Conservation (phyloP, 208 protist species). For the Wallacemonas collosoma region DNA sequence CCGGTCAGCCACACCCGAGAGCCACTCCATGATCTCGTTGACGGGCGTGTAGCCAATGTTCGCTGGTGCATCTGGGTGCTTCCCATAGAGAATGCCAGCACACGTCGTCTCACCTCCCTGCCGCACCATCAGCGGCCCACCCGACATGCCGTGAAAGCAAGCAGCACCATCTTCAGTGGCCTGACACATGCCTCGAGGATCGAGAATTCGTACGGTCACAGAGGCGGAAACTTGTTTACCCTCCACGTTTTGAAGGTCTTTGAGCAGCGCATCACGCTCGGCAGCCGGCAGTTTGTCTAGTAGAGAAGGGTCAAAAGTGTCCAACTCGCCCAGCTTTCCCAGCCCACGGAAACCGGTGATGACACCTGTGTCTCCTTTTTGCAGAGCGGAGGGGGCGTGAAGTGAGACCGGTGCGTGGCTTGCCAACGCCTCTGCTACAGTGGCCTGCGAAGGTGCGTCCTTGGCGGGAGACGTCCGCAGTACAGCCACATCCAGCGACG, state of each 20-base stretch:
- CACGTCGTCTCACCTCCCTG: slow-evolving; percentile 28
- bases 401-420: slow-evolving; percentile 5
- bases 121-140: slow-evolving; percentile 45
- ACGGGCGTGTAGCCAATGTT: slow-evolving; percentile 63
- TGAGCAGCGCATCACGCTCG: slow-evolving; percentile 56
- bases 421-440: not conserved
- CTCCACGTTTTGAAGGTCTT: slow-evolving; percentile 55
- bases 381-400: slow-evolving; percentile 3
- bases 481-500: slow-evolving; percentile 58
- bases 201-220: slow-evolving; percentile 41
- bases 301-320: slow-evolving; percentile 76
- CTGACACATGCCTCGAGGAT: slow-evolving; percentile 56
- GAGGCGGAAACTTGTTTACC: slow-evolving; percentile 48
- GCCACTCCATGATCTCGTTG: slow-evolving; percentile 44
- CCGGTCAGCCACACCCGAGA: slow-evolving; percentile 20
- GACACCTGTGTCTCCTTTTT: not conserved
- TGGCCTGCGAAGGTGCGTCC: not conserved
- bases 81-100: slow-evolving; percentile 75
- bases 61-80: slow-evolving; percentile 41
- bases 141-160: slow-evolving; percentile 87
- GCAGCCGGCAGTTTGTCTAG: slow-evolving; percentile 44
- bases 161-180: slow-evolving; percentile 25
- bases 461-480: slow-evolving; percentile 17
- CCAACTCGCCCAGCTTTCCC: slow-evolving; percentile 63
- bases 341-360: slow-evolving; percentile 65